These are phyloP conservation scores for Chaetomidium leptoderma DNA, from an alignment of 495 filamentous ascomycete genomes.

Conservation along the genomic window DNA sequence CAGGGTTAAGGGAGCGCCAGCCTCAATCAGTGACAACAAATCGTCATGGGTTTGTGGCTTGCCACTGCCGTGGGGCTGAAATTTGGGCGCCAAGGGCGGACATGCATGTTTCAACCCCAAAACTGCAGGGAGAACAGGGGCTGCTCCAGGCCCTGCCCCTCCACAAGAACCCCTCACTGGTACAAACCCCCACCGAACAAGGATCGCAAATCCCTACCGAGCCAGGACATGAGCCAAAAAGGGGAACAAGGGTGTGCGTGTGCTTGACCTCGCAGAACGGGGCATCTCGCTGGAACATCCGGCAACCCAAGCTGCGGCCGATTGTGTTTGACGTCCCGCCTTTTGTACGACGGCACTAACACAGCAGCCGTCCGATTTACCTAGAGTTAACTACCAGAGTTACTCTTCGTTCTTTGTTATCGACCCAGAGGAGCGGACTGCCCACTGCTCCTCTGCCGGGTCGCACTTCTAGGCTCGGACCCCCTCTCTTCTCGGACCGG, in stretches of 20 bases:
- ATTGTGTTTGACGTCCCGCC: not conserved
- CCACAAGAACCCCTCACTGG: not conserved
- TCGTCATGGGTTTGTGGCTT: conserved; percentile 2
- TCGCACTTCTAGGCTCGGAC: not conserved
- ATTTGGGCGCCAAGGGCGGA: too few relatives aligned
- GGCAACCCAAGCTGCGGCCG: not conserved
- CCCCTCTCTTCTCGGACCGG: not conserved
- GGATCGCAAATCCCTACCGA: not conserved
- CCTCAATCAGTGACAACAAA: not conserved
- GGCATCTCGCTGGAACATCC: not conserved
- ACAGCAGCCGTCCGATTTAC: not conserved
- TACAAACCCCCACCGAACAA: conserved; percentile 7
- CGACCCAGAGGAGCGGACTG: not conserved
- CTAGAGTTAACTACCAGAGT: not conserved
- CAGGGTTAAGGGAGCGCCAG: not conserved
- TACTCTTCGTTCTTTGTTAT: not conserved
- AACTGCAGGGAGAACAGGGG: not conserved
- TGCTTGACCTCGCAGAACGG: not conserved
- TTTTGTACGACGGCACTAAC: not conserved
- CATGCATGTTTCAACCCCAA: conserved; percentile 8
- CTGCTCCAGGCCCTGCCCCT: not conserved
- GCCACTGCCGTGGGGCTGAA: not conserved
- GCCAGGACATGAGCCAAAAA: not conserved
- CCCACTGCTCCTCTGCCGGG: not conserved
- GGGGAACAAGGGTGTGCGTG: not conserved